These are phyloP conservation scores for Ogataea pilisensis DNA, from an alignment of 805 yeast genomes.

Conservation along the genomic window DNA sequence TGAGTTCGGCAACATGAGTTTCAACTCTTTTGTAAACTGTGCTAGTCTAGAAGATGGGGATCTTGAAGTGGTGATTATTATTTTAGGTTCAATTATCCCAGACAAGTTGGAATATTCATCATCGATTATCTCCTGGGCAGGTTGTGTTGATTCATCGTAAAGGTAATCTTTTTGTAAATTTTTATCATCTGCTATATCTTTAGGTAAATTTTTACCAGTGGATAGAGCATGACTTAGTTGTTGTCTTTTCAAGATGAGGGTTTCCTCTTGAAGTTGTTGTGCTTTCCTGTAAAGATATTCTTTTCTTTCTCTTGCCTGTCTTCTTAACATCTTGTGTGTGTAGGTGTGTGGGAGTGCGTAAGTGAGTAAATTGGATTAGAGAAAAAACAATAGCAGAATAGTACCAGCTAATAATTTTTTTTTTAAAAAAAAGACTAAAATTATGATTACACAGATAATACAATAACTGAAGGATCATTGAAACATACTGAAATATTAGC, in stretches of 20 bases:
- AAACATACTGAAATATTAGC: too few relatives aligned
- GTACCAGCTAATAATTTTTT: too few relatives aligned
- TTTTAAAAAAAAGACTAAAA: too few relatives aligned
- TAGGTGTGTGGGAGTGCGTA: neutral
- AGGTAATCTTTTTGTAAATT: slow-evolving; percentile 75
- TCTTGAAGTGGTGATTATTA: slow-evolving; percentile 90
- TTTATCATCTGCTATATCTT: slow-evolving; percentile 85
- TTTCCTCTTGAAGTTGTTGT: slow-evolving; percentile 84
- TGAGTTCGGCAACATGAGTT: slow-evolving; percentile 83
- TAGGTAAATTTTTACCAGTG: slow-evolving; percentile 83
- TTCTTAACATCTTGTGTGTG: slow-evolving; percentile 55
- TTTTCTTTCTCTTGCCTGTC: slow-evolving; percentile 94
- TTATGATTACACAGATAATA: too few relatives aligned
- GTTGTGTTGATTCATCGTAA: slow-evolving; percentile 75
- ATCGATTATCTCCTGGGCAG: slow-evolving; percentile 48
- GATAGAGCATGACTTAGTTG: slow-evolving; percentile 85
- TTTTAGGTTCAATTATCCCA: slow-evolving; percentile 86
- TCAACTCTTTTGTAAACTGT: slow-evolving; percentile 91
- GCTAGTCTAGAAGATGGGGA: slow-evolving; percentile 80
- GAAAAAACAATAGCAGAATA: too few relatives aligned
- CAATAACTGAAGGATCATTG: too few relatives aligned
- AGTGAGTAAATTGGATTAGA: too few relatives aligned
- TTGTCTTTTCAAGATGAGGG: slow-evolving; percentile 79
- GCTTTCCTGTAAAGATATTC: slow-evolving; percentile 90
- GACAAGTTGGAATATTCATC: slow-evolving; percentile 88